Conservation (phyloP, 2,329 filamentous ascomycete genomes). For the Neurospora crassa region DNA sequence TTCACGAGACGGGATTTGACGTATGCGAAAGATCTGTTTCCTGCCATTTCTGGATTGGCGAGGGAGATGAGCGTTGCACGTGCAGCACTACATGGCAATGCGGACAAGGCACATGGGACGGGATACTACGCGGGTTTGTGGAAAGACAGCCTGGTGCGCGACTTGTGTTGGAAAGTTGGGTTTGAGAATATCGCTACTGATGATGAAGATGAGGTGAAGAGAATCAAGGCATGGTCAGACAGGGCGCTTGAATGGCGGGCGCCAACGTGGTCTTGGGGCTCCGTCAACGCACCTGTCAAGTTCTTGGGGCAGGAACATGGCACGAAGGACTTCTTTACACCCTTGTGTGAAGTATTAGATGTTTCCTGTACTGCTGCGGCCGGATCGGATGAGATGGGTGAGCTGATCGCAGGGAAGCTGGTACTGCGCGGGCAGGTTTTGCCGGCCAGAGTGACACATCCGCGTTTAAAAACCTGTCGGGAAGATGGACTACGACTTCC, state of each 20-base stretch:
- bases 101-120: too few species aligned
- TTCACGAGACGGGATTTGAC: constrained; percentile 7
- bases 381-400: constrained; percentile 8
- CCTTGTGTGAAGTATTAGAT: constrained; percentile 3
- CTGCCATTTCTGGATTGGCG: constrained; percentile 9
- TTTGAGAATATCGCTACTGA: not conserved
- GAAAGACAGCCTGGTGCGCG: not conserved
- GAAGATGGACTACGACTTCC: not conserved
- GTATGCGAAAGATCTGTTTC: constrained; percentile 9
- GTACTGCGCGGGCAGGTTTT: constrained; percentile 7
- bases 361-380: constrained; percentile 1
- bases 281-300: constrained; percentile 5
- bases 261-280: constrained; percentile 13
- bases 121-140: constrained; percentile 1
- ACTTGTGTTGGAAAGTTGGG: constrained; percentile 7
- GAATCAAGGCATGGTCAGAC: not conserved
- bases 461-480: not conserved
- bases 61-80: not conserved
- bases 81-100: not conserved
- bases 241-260: constrained; percentile 10
- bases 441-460: not conserved
- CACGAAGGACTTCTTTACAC: fast-evolving
- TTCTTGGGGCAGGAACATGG: not conserved
- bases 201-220: not conserved
- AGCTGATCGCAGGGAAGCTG: constrained; percentile 4